Evolutionary conservation across 768 basidiomycete genomes (phyloP), one percentile per base, ranked within the genome.

Genomic region (Suillus subalutaceus): DNA sequence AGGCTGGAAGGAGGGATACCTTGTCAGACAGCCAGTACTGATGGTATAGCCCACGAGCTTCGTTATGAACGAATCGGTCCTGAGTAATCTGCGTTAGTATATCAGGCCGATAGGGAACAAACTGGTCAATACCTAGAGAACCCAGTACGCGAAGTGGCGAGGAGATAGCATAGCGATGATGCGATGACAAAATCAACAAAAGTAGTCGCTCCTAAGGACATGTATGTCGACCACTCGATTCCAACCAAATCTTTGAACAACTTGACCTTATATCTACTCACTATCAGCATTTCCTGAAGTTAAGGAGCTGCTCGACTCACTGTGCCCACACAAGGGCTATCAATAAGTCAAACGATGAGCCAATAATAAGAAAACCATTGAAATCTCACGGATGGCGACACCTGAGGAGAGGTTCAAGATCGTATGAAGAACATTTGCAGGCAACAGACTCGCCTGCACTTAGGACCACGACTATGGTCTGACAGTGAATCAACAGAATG

Each of bases 131-230:
- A 20, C 55, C 55, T 56, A 35, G 55, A 35, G 55, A 56, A 56
- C 55, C 55, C 55, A 12, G 55, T 56, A 35, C 55, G 55, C 18
- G 55, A 56, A 32, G 55, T 56, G 10, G 55, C 55, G 18, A 56
- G 55, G 10, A 56, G 32, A 56, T 56, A 56, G 5, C 55, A 56
- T 35, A 56, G 18, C 9, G 32, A 20, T 35, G 55, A 56, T 35
- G 55, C 55, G 6, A 56, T 56, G 2, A 56, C 9, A 1, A 56
- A 2, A 20, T 56, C 55, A 5, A 56, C 9, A 20, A 56, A 56
- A 20, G 18, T 35, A 18, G 30, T 18, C 4, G 55, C 18, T 18
- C 55, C 30, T 18, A 56, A 35, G 5, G 55, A 10, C 32, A 32
- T 2, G 18, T 35, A 56, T 35, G 32, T 35, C 10, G 32, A 10